Percentiles rank a stretch among this genome's conserved stretches.
phyloP scores from a whole-genome alignment of 1,139 yeast species.

The Saccharomyces hybrid region DNA sequence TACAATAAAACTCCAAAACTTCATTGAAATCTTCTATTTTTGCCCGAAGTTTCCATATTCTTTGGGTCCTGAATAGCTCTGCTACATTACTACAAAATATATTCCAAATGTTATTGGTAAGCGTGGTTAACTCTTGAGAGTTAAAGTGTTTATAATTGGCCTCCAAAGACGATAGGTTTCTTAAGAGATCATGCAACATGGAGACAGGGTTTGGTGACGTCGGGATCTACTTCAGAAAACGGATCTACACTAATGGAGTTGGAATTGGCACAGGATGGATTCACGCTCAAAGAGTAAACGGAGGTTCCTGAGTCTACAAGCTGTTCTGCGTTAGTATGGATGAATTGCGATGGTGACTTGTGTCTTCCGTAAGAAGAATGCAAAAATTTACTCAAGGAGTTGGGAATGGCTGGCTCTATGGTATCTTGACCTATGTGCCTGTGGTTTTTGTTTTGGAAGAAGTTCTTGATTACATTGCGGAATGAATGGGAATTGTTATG shows the following conservation, averaged over 20 bases:
- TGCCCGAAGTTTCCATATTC: conserved; percentile 31
- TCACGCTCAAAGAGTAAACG: conserved; percentile 18
- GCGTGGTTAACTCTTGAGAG: conserved; percentile 26
- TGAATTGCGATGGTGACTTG: conserved; percentile 26
- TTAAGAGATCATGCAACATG: conserved; percentile 29
- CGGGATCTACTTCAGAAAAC: conserved; percentile 11
- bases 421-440: conserved; percentile 15
- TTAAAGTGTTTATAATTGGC: conserved; percentile 28
- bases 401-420: conserved; percentile 20
- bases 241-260: neutral
- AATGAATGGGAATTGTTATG: neutral
- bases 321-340: conserved; percentile 21
- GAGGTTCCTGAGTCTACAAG: conserved; percentile 24
- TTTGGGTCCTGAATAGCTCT: conserved; percentile 27
- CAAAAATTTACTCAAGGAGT: conserved; percentile 25
- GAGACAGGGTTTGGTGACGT: conserved; percentile 18
- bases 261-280: conserved; percentile 10
- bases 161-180: conserved; percentile 29
- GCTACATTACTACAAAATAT: conserved; percentile 26
- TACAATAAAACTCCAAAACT: conserved; percentile 31
- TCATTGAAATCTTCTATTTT: conserved; percentile 34
- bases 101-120: conserved; percentile 31
- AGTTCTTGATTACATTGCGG: conserved; percentile 12
- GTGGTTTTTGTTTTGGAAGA: conserved; percentile 20
- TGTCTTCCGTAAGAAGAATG: conserved; percentile 28